Percentiles rank a stretch among this genome's conserved stretches.
These are phyloP conservation scores for Arctium lappa DNA, from an alignment of 129 eudicot species.

Conservation along the genomic window DNA sequence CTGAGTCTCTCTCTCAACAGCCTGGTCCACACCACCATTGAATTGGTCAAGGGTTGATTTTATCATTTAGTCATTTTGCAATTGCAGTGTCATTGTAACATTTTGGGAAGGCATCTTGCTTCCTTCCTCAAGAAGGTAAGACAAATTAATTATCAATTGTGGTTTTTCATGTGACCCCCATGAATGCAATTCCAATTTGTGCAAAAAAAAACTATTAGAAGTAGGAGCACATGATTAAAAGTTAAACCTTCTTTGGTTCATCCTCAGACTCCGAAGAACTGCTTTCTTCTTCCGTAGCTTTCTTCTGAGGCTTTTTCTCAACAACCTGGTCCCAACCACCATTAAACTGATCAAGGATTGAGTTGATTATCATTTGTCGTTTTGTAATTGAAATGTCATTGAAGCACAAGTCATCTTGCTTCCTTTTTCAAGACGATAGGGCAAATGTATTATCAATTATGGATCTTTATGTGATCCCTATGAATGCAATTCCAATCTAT, in stretches of 20 bases:
- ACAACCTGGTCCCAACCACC: not conserved
- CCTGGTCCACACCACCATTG: not conserved
- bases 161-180: not conserved
- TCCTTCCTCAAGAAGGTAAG: not conserved
- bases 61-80: not conserved
- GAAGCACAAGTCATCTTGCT: not conserved
- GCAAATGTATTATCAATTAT: not conserved
- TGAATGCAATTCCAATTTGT: not conserved
- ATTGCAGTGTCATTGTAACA: not conserved
- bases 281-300: not conserved
- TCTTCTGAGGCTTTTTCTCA: not conserved
- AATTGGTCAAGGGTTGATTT: not conserved
- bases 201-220: not conserved
- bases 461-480: not conserved
- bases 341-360: not conserved
- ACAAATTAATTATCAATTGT: not conserved
- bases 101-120: not conserved
- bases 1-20: not conserved
- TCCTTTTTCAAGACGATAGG: not conserved
- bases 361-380: not conserved
- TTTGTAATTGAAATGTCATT: not conserved
- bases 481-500: not conserved
- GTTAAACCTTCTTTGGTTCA: not conserved
- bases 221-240: not conserved
- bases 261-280: not conserved